A percentile compares a stretch with the other conserved stretches of the same genome.
phyloP scores from a whole-genome alignment of 345 rosid genomes.

The Capsella bursapastoris region DNA sequence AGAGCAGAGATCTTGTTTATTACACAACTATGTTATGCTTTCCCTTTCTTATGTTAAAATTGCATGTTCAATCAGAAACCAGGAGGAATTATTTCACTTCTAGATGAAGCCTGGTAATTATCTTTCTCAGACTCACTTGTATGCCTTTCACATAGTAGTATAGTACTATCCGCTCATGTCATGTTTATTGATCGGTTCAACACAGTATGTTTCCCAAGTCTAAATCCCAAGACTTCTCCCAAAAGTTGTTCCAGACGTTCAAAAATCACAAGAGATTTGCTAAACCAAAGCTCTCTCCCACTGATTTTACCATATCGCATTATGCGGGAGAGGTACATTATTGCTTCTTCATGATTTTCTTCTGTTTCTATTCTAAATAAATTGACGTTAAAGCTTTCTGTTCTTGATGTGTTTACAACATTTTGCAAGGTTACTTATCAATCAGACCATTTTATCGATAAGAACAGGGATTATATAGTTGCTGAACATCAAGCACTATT shows the following conservation, averaged over 20 bases:
- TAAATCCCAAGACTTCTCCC: constrained; percentile 88
- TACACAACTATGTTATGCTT: constrained; percentile 15
- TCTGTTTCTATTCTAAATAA: constrained; percentile 7
- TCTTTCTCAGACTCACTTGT: constrained; percentile 33
- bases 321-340: constrained; percentile 89
- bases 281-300: constrained; percentile 94
- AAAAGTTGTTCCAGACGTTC: constrained; percentile 90
- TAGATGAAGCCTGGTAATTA: constrained; percentile 92
- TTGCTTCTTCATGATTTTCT: constrained; percentile 15
- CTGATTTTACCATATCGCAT: constrained; percentile 85
- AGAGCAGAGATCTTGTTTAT: constrained; percentile 20
- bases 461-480: constrained; percentile 93
- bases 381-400: constrained; percentile 17
- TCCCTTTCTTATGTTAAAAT: constrained; percentile 37
- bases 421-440: constrained; percentile 68
- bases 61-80: constrained; percentile 66
- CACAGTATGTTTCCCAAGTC: constrained; percentile 96
- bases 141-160: constrained; percentile 48
- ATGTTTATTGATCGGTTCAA: constrained; percentile 38
- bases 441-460: constrained; percentile 85
- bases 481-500: constrained; percentile 93
- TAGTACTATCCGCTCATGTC: constrained; percentile 34
- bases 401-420: constrained; percentile 23
- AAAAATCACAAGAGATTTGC: constrained; percentile 72
- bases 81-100: constrained; percentile 88